Conservation (phyloP, 2,329 filamentous ascomycete species). For the Xylaria sp. region DNA sequence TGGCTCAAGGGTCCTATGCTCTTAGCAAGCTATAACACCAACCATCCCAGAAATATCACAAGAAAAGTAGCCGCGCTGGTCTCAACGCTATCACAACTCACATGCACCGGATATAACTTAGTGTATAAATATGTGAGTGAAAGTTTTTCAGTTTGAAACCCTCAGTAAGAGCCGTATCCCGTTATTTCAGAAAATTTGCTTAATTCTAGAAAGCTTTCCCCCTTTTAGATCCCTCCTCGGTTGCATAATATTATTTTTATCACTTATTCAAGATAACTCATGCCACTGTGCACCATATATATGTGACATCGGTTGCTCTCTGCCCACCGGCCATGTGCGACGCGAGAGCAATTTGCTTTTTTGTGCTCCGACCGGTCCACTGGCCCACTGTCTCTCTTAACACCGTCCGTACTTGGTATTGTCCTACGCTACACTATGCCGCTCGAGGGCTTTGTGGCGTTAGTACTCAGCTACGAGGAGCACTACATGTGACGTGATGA, state of each 20-base stretch:
- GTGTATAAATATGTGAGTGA: background rate
- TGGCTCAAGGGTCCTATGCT: slow-evolving; percentile 4
- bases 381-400: background rate
- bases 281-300: background rate
- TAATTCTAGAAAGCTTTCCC: background rate
- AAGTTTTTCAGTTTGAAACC: background rate
- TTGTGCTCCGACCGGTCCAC: slow-evolving; percentile 1
- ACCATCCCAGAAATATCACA: background rate
- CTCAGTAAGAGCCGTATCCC: background rate
- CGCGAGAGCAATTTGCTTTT: slow-evolving; percentile 8
- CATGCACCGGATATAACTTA: background rate
- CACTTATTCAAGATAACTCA: background rate
- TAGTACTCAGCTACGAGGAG: background rate
- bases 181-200: background rate
- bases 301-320: background rate
- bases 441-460: slow-evolving; percentile 13
- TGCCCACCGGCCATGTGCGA: no score
- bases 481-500: background rate
- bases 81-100: background rate
- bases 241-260: background rate
- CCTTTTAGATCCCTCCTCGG: background rate
- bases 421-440: background rate
- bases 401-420: background rate
- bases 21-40: background rate
- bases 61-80: slow-evolving; percentile 2